Evolutionary conservation across 2,329 filamentous ascomycete genomes (phyloP), one percentile per base, ranked within the genome.

Genomic region (Pseudocercospora musae): DNA sequence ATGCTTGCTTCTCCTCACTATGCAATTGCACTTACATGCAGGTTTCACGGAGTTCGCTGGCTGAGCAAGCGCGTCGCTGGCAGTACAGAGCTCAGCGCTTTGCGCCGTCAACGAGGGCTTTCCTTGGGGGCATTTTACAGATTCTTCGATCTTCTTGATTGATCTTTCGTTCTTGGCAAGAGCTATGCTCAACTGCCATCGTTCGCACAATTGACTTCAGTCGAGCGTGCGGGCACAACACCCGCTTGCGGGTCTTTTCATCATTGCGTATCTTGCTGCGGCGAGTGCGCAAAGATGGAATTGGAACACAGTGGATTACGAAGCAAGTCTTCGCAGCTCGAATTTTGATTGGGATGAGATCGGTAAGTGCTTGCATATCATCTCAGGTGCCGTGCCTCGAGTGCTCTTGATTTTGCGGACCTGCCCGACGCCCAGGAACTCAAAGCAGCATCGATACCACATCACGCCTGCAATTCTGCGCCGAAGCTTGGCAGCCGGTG

Each of bases 231-330:
- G 52, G 29, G 31, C 52, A 18, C 52, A 54, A 9, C 29, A 18
- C 29, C n/a, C 52, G 52, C 52, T 54, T 54, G 52, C 52, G 52
- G 52, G 29, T 37, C 52, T 54, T 54, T 54, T 54, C 52, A 54
- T 54, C 52, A 54, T 40, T 37, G 29, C 52, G 52, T 54, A 23
- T 4, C 52, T 54, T 13, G 29, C 52, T 33, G 9, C 18, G 27
- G 52, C n/a, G 9, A 37, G 29, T 54, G 18, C 52, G 52, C 52
- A 31, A 29, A 54, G 52, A 54, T 21, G 29, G 20, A 9, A 23
- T 20, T 20, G 29, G 18, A 23, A 23, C 29, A 29, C 27, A 20
- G 15, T n/a, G 33, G 33, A 4, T 15, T n/a, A 7, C 33, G 33
- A n/a, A 37, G n/a, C n/a, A n/a, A n/a, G 15, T 37, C 33, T 37